These are phyloP conservation scores for Marsdenia floribunda DNA, from an alignment of 257 asterid species.

Conservation along the genomic window DNA sequence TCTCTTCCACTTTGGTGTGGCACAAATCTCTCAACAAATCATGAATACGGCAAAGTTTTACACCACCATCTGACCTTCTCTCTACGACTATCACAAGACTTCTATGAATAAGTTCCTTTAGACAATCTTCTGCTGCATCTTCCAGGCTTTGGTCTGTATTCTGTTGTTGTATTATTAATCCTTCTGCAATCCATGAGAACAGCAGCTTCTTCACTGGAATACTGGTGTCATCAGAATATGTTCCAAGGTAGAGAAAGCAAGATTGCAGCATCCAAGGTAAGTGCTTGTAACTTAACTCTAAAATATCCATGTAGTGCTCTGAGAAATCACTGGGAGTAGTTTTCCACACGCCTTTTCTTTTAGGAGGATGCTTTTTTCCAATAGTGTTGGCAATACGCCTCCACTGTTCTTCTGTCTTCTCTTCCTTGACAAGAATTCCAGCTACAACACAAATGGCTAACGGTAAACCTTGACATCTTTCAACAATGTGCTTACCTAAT, in stretches of 20 bases:
- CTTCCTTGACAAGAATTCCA: conserved; percentile 3
- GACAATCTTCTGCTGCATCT: conserved; percentile 7
- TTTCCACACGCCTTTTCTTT: background rate
- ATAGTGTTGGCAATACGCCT: background rate
- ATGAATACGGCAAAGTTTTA: conserved; percentile 5
- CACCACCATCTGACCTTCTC: background rate
- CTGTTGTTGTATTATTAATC: background rate
- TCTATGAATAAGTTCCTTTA: background rate
- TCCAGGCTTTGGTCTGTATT: background rate
- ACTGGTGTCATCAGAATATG: background rate
- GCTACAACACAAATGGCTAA: background rate
- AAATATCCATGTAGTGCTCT: background rate
- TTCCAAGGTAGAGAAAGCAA: conserved; percentile 6
- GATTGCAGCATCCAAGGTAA: conserved; percentile 3
- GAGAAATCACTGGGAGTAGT: background rate
- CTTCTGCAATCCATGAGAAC: conserved; percentile 10
- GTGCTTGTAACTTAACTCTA: conserved; percentile 10
- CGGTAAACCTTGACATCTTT: background rate
- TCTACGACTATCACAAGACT: background rate
- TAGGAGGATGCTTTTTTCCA: background rate
- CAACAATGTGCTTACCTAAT: background rate
- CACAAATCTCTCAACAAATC: conserved; percentile 7
- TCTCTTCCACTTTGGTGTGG: background rate
- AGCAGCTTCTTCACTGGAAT: background rate
- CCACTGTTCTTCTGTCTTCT: conserved; percentile 3